phyloP scores from a whole-genome alignment of 441 rosid genomes.

The Biscutella laevigata region DNA sequence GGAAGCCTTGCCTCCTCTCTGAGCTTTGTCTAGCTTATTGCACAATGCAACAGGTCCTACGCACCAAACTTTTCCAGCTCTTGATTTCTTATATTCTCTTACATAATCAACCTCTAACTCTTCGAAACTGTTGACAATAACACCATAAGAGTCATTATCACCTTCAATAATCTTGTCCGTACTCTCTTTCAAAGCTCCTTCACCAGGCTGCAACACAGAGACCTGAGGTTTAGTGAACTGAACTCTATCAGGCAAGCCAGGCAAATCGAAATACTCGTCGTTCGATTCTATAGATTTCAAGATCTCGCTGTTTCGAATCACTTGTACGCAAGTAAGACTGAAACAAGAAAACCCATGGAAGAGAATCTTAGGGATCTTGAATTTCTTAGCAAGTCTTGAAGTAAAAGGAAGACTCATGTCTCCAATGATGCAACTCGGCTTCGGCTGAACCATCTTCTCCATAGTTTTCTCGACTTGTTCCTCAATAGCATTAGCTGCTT shows the following conservation, averaged over 20 bases:
- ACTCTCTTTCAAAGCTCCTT: slow-evolving; percentile 16
- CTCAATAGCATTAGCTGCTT: slow-evolving; percentile 20
- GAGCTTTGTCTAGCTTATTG: slow-evolving; percentile 18
- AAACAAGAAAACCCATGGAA: slow-evolving; percentile 34
- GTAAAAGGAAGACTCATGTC: slow-evolving; percentile 32
- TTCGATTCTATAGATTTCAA: slow-evolving; percentile 8
- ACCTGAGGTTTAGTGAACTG: slow-evolving; percentile 25
- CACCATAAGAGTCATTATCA: slow-evolving; percentile 22
- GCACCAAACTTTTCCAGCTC: slow-evolving; percentile 22
- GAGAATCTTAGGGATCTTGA: slow-evolving; percentile 29
- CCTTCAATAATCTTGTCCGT: slow-evolving; percentile 7
- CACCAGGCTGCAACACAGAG: slow-evolving; percentile 11
- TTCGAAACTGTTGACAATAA: slow-evolving; percentile 22
- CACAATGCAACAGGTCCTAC: slow-evolving; percentile 23
- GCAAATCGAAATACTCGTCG: slow-evolving; percentile 16
- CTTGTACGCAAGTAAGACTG: slow-evolving; percentile 19
- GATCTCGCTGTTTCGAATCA: slow-evolving; percentile 13
- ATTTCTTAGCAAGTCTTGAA: slow-evolving; percentile 25
- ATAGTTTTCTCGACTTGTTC: slow-evolving; percentile 25
- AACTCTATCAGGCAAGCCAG: slow-evolving; percentile 18
- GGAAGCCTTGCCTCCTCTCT: slow-evolving; percentile 33
- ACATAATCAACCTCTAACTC: slow-evolving; percentile 19
- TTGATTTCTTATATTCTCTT: slow-evolving; percentile 11
- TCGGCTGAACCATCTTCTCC: slow-evolving; percentile 20
- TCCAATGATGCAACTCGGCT: slow-evolving; percentile 31